Evolutionary conservation across 768 basidiomycete species (phyloP), one percentile per base, ranked within the genome.

Genomic region (Auriscalpium microsporum): DNA sequence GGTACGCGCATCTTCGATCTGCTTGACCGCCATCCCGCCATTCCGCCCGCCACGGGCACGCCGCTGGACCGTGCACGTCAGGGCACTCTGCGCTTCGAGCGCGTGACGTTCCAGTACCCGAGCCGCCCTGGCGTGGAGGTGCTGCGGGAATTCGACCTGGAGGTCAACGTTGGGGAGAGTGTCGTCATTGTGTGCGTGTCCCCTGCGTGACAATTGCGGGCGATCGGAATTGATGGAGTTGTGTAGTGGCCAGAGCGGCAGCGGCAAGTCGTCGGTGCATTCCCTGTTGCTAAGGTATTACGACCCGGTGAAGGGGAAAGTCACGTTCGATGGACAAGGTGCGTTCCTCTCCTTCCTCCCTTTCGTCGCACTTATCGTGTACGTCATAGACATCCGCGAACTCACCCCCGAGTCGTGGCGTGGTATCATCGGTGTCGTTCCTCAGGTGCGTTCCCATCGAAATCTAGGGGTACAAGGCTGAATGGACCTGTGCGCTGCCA

Each of bases 1-100:
- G 91, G 92, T 16, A 80, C 82, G 0, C 87, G 95, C 19, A 86
- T 97, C n/a, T 98, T 98, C 68, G 92, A 94, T 59, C 81, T 98
- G 14, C 75, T 97, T 10, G 92, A 92, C 63, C 82, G 92, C 46
- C 70, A 74, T 34, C 89, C 94, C 14, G 79, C 78, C 35, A 89
- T 96, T 60, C 79, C 80, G 3, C 79, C 86, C 5, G 74, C 75
- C 36, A 69, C 71, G 14, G 94, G 94, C 2, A 67, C 79, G 14
- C 69, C 74, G 1, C 69, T 95, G 35, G 65, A 78, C 35, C 68
- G 78, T 10, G 65, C 76, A 21, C 74, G 82, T 10, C 81, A 84
- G 16, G 92, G 92, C 0, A 58, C 79, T 1, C 78, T 97, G 56
- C 82, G 78, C 48, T 95, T 95, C 63, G 86, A 96, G 69, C 77